Conservation (phyloP, 2,329 filamentous ascomycete genomes). For the Rachicladosporium sp. region DNA sequence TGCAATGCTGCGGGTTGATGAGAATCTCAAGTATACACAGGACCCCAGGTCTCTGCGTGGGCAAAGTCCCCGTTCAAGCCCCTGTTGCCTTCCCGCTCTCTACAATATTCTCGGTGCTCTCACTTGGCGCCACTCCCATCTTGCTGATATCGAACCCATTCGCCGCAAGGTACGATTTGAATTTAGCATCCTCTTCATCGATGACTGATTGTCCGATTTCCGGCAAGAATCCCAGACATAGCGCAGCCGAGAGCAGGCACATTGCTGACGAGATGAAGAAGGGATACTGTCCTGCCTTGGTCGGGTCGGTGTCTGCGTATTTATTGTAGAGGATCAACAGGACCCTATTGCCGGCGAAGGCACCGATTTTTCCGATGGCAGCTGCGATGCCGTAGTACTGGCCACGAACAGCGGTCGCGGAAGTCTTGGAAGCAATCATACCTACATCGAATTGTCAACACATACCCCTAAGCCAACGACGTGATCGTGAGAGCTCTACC, state of each 20-base stretch:
- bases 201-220: constrained; percentile 77
- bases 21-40: too few species aligned
- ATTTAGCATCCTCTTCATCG: constrained; percentile 59
- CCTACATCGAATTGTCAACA: too few species aligned
- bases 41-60: too few species aligned
- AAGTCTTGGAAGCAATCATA: constrained; percentile 74
- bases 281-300: constrained; percentile 61
- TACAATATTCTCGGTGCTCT: background rate
- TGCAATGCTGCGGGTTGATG: too few species aligned
- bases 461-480: too few species aligned
- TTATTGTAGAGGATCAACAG: constrained; percentile 43
- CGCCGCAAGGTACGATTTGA: constrained; percentile 58
- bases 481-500: constrained; percentile 29
- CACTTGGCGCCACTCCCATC: constrained; percentile 13
- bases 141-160: constrained; percentile 59
- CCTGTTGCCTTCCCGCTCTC: background rate
- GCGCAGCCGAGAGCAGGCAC: constrained; percentile 59
- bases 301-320: constrained; percentile 41
- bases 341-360: constrained; percentile 75
- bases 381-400: constrained; percentile 62
- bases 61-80: too few species aligned
- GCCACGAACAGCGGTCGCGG: constrained; percentile 70
- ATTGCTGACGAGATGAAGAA: constrained; percentile 75
- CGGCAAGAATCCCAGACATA: constrained; percentile 55
- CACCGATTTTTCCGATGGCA: constrained; percentile 58